These are phyloP conservation scores for Hysterium pulicare DNA, from an alignment of 2,329 filamentous ascomycete genomes.

Conservation along the genomic window DNA sequence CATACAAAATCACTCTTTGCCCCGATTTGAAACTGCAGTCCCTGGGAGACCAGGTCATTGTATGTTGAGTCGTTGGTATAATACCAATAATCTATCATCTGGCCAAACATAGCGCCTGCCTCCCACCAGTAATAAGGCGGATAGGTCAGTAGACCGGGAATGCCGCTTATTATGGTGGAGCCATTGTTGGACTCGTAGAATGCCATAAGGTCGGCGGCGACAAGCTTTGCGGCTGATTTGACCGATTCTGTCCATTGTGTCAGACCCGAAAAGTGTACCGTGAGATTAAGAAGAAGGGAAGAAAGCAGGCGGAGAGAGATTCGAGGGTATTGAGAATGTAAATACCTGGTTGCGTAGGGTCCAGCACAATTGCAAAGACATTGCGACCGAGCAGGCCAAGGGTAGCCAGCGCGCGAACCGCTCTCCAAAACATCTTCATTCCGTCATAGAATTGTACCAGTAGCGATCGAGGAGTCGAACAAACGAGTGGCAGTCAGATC, in stretches of 20 bases:
- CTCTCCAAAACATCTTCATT: conserved; percentile 1
- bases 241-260: conserved; percentile 45
- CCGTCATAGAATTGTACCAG: neutral
- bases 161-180: conserved; percentile 35
- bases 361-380: conserved; percentile 22
- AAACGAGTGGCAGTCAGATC: neutral
- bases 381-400: conserved; percentile 21
- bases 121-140: conserved; percentile 65
- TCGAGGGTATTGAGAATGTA: neutral
- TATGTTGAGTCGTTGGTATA: conserved; percentile 72
- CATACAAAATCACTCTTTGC: conserved; percentile 25
- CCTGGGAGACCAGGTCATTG: conserved; percentile 62
- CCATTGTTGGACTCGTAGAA: conserved; percentile 53
- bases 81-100: conserved; percentile 80
- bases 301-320: neutral
- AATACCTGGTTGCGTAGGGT: conserved; percentile 21
- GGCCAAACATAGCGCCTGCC: conserved; percentile 66
- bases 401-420: conserved; percentile 8
- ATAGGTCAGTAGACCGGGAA: conserved; percentile 35
- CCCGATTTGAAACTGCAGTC: conserved; percentile 30
- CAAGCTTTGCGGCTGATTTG: conserved; percentile 43
- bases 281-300: neutral
- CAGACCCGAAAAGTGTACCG: no score
- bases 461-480: neutral
- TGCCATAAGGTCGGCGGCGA: conserved; percentile 49